phyloP scores from a whole-genome alignment of 768 basidiomycete genomes.

The Phlebiopsis flavidoalba region DNA sequence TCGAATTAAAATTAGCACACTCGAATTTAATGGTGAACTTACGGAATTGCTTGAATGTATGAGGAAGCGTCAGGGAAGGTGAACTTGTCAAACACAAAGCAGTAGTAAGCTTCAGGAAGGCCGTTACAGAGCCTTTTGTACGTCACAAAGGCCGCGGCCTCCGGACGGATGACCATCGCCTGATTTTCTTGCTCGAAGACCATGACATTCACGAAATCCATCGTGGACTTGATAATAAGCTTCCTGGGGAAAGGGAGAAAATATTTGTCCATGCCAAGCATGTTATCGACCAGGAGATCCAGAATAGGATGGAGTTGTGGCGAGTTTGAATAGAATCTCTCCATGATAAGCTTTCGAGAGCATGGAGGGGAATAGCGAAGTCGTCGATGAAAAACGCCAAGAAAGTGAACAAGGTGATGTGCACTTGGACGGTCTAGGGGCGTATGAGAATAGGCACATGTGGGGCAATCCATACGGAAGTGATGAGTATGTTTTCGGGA shows the following conservation, averaged over 20 bases:
- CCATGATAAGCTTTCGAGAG: constrained; percentile 31
- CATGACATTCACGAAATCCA: constrained; percentile 31
- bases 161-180: constrained; percentile 20
- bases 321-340: constrained; percentile 23
- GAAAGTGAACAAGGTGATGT: constrained; percentile 36
- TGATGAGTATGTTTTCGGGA: no score
- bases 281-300: constrained; percentile 29
- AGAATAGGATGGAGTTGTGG: constrained; percentile 28
- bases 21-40: constrained; percentile 7
- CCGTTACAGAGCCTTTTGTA: constrained; percentile 28
- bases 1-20: no score
- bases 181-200: constrained; percentile 28
- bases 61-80: constrained; percentile 24
- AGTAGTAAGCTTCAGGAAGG: constrained; percentile 28
- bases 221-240: constrained; percentile 30
- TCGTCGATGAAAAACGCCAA: constrained; percentile 33
- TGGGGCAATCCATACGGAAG: no score
- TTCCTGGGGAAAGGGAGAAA: constrained; percentile 28
- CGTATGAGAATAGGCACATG: background rate
- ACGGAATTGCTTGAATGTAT: constrained; percentile 32
- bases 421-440: constrained; percentile 24
- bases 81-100: constrained; percentile 30
- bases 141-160: constrained; percentile 22
- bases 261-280: constrained; percentile 25
- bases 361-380: constrained; percentile 20